A percentile compares a stretch with the other conserved stretches of the same genome.
Conservation (phyloP, 371 early-diverging fungal species). For the Mucor saturninus region DNA sequence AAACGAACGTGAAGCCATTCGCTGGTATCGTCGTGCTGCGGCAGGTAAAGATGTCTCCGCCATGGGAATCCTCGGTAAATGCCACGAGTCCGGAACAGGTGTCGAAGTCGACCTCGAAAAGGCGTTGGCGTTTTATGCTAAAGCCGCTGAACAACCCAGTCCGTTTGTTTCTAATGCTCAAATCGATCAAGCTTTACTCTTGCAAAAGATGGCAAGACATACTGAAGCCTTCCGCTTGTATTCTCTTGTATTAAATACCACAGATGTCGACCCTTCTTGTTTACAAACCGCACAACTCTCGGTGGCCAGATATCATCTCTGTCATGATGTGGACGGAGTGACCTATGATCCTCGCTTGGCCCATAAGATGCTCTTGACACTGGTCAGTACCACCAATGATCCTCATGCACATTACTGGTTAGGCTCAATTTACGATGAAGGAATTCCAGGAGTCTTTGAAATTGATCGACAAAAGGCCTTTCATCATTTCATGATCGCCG, state of each 20-base stretch:
- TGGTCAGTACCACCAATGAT: conserved; percentile 32
- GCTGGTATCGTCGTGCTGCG: conserved; percentile 73
- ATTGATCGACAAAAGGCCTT: conserved; percentile 45
- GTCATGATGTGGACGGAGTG: conserved; percentile 34
- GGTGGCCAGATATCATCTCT: conserved; percentile 47
- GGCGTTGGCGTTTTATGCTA: conserved; percentile 72
- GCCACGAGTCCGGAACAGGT: conserved; percentile 75
- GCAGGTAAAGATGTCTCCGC: conserved; percentile 67
- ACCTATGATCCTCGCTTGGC: conserved; percentile 30
- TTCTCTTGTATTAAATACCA: conserved; percentile 1
- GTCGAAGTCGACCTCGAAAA: conserved; percentile 53
- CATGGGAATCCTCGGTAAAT: conserved; percentile 74
- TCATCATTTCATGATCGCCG: conserved; percentile 40
- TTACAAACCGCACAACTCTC: conserved; percentile 37
- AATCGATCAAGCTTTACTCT: conserved; percentile 40
- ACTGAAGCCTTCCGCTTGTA: conserved; percentile 36
- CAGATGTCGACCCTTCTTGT: conserved; percentile 14
- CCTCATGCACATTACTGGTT: conserved; percentile 50
- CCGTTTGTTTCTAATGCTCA: conserved; percentile 50
- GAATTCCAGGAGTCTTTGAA: conserved; percentile 36
- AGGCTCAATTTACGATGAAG: conserved; percentile 52
- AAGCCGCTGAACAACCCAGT: conserved; percentile 58
- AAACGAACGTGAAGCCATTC: conserved; percentile 57
- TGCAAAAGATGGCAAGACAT: conserved; percentile 44
- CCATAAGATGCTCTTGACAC: conserved; percentile 25